Base-by-base conservation (phyloP, 805 yeast species). In the fission yeast (Schizosaccharomyces pombe) region DNA sequence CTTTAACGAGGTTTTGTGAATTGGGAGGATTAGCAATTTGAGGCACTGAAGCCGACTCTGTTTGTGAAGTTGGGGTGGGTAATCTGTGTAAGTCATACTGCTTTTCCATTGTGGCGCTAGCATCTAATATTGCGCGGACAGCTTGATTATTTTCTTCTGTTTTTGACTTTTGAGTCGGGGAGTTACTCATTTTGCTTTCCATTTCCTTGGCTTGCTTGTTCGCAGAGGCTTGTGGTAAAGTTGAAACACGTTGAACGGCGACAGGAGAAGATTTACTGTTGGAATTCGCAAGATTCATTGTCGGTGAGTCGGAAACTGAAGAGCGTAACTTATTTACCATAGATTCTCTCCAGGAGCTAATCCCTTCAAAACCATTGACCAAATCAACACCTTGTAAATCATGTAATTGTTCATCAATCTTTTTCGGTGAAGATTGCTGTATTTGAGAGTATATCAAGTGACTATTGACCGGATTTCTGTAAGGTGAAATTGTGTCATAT, bases 301-400 rank as follows among this genome's bases (percentile, higher is more conserved):
- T n/a, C n/a, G n/a, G n/a, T n/a, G n/a, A n/a, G n/a, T n/a, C 43
- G 8, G 43, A n/a, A n/a, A 16, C 22, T 5, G 43, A 19, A 37
- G 43, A 16, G 22, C 43, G 43, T 37, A 37, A 37, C 14, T 43
- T 43, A 4, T 43, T 19, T 5, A 26, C 49, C 49, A 43, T 22
- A 22, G 49, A 43, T 14, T 43, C 49, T 9, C 49, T 9, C 49
- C 49, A 43, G 5, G 49, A 43, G 14, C 49, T 43, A 51, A 54
- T 54, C 30, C 65, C 64, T 57, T 67, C 67, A 57, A 69, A 70
- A 1, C 72, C 72, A 54, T 68, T 68, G 2, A 67, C 68, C 30
- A 70, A 58, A 60, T 71, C 74, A 55, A 68, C 68, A 56, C 68
- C 66, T 53, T 67, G 65, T 39, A 68, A 59, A 55, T 68, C 72